phyloP scores from a whole-genome alignment of 129 eudicot genomes.

The Escallonia herrerae region DNA sequence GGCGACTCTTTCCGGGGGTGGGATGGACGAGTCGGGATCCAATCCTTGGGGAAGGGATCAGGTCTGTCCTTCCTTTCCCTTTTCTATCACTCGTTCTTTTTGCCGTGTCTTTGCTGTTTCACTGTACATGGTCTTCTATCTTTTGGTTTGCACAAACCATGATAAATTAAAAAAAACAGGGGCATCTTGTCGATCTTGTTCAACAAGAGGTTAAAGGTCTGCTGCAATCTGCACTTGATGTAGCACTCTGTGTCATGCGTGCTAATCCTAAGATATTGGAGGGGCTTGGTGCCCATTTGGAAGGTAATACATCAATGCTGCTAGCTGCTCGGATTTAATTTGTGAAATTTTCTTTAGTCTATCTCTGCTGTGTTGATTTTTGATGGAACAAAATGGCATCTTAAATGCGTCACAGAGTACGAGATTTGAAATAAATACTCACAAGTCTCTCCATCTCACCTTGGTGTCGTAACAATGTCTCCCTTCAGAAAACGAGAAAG shows the following conservation, averaged over 20 bases:
- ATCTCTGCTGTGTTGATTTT: no score
- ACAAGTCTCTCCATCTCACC: background rate
- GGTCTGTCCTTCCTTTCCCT: constrained; percentile 28
- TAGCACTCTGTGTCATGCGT: constrained; percentile 85
- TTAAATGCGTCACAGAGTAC: background rate
- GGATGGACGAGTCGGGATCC: constrained; percentile 86
- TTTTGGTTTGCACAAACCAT: no score
- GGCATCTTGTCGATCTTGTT: constrained; percentile 94
- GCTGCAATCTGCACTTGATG: constrained; percentile 93
- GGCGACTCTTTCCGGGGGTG: constrained; percentile 86
- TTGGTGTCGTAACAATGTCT: background rate
- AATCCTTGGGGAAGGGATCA: constrained; percentile 86
- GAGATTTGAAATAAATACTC: background rate
- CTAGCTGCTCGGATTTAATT: no score
- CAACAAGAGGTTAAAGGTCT: constrained; percentile 80
- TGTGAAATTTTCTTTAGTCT: no score
- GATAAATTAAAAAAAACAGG: no score
- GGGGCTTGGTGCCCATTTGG: constrained; percentile 95
- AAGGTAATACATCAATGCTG: constrained; percentile 41
- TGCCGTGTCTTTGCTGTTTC: background rate
- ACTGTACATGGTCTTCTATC: no score
- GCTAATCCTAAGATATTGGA: constrained; percentile 95
- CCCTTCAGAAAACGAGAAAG: constrained; percentile 66
- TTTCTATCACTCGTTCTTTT: background rate
- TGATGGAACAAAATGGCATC: background rate